Evolutionary conservation across 441 rosid genomes (phyloP).

Genomic region (Erodium moschatum): DNA sequence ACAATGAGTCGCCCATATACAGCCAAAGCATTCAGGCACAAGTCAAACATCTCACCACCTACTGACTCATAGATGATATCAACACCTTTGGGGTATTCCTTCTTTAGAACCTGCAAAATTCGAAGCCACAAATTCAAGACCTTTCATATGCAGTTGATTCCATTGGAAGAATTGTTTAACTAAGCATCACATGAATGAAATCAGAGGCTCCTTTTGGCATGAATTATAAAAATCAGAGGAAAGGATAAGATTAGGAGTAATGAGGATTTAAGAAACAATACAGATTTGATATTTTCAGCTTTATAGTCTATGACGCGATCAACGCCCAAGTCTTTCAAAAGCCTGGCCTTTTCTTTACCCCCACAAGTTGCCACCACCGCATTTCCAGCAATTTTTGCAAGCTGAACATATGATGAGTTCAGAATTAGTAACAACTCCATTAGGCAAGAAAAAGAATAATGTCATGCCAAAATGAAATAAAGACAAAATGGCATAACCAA

Average conservation of each 20-base stretch:
- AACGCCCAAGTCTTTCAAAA: constrained; percentile 72
- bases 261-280: constrained; percentile 27
- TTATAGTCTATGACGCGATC: constrained; percentile 84
- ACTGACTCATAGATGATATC: constrained; percentile 89
- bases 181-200: constrained; percentile 4
- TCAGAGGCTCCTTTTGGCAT: background rate
- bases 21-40: constrained; percentile 82
- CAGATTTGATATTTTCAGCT: constrained; percentile 73
- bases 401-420: constrained; percentile 42
- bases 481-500: background rate
- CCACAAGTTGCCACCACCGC: constrained; percentile 91
- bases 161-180: constrained; percentile 1
- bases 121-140: background rate
- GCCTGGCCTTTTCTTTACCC: constrained; percentile 71
- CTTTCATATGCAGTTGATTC: background rate
- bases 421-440: constrained; percentile 7
- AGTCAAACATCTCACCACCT: constrained; percentile 83
- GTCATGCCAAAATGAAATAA: background rate
- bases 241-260: constrained; percentile 9
- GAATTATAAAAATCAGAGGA: background rate
- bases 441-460: background rate
- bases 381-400: constrained; percentile 84
- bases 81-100: constrained; percentile 77
- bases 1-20: constrained; percentile 71
- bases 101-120: constrained; percentile 55